phyloP scores from a whole-genome alignment of 1,284 basidiomycete species.

The Cerioporus squamosus region DNA sequence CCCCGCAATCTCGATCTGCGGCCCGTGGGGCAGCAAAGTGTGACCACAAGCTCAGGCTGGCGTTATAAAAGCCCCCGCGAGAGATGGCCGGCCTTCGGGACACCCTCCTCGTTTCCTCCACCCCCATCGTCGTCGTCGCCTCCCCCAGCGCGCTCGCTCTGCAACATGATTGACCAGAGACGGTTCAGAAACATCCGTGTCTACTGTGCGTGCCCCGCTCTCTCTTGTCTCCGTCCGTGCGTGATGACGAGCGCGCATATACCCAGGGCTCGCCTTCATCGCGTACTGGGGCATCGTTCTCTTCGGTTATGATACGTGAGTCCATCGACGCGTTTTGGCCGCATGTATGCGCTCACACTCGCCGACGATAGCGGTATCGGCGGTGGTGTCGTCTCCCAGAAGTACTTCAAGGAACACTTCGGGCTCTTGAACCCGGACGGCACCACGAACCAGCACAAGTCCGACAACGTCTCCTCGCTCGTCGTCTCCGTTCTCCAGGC shows the following conservation, averaged over 20 bases:
- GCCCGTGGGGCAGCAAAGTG: slow-evolving; percentile 18
- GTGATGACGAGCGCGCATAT: slow-evolving; percentile 1
- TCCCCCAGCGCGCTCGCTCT: slow-evolving; percentile 2
- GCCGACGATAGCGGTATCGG: slow-evolving; percentile 49
- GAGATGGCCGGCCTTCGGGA: background rate
- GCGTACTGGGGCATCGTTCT: slow-evolving; percentile 81
- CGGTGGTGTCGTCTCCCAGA: slow-evolving; percentile 67
- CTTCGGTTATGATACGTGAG: slow-evolving; percentile 78
- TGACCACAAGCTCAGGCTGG: background rate
- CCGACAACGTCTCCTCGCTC: slow-evolving; percentile 59
- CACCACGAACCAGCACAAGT: slow-evolving; percentile 36
- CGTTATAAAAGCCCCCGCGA: slow-evolving; percentile 8
- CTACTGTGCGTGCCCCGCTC: slow-evolving; percentile 50
- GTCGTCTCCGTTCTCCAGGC: slow-evolving; percentile 81
- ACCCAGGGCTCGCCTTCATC: slow-evolving; percentile 69
- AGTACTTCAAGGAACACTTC: slow-evolving; percentile 67
- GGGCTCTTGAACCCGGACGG: slow-evolving; percentile 52
- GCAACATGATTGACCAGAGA: slow-evolving; percentile 16
- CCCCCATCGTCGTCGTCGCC: slow-evolving; percentile 12
- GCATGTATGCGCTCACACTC: background rate
- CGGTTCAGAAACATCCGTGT: slow-evolving; percentile 65
- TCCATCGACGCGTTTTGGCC: slow-evolving; percentile 13
- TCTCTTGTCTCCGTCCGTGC: background rate
- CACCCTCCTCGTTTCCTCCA: slow-evolving; percentile 1
- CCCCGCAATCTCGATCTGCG: slow-evolving; percentile 28